Conservation (phyloP, 305 asterid species). For the Solanum hybrid region DNA sequence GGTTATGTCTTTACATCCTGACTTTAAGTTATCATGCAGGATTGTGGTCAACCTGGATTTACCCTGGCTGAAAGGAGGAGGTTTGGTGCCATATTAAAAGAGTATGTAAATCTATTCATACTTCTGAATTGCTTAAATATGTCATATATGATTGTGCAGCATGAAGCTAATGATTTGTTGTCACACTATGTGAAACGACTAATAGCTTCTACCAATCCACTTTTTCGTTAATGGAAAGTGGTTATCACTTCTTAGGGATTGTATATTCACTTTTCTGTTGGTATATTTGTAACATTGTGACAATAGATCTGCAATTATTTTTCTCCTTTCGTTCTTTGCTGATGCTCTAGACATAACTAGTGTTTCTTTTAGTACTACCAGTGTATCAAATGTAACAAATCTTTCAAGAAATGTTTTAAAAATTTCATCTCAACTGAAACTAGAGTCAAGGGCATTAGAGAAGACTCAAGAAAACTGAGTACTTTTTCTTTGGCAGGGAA, state of each 20-base stretch:
- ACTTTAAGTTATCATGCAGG: conserved; percentile 41
- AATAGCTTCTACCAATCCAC: not conserved
- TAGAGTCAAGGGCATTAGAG: not conserved
- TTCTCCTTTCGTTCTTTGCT: not conserved
- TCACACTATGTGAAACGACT: not conserved
- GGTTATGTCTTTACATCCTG: conserved; percentile 5
- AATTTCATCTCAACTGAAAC: not conserved
- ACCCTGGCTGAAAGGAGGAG: conserved; percentile 89
- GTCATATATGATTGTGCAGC: not conserved
- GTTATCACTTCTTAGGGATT: not conserved
- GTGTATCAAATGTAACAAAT: not conserved
- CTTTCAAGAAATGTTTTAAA: not conserved
- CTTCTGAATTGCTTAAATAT: not conserved
- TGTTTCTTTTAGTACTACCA: not conserved
- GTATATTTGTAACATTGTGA: not conserved
- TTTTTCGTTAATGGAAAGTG: not conserved
- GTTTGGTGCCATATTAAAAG: conserved; percentile 62
- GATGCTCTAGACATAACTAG: not conserved
- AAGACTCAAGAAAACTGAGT: not conserved
- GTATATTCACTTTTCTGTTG: not conserved
- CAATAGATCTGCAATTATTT: not conserved
- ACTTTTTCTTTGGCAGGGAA: not conserved
- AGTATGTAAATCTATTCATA: conserved; percentile 32
- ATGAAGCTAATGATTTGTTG: not conserved
- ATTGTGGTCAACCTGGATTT: conserved; percentile 97